Evolutionary conservation across 2,329 filamentous ascomycete genomes (phyloP), one percentile per base, ranked within the genome.

Genomic region (Lithohypha guttulata): DNA sequence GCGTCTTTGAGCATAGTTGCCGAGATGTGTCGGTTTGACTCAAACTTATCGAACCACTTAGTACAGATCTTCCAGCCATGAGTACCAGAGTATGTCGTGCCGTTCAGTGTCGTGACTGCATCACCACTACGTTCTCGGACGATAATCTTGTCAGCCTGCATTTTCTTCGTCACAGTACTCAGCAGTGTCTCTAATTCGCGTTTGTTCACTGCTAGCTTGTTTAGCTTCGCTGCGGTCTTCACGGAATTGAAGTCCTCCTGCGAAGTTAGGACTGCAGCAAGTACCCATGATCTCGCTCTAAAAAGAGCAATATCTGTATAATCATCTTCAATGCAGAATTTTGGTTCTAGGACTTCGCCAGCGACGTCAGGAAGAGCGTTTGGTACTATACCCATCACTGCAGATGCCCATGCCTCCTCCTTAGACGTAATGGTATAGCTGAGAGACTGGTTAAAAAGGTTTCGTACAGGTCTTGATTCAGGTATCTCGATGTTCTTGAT

Each of bases 271-370:
- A 67, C 51, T 27, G 67, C 68, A 14, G 67, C 63, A 9, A 66
- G 61, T 31, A 68, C 58, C 63, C 63, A 70, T n/a, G 59, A 59
- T 51, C 65, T 67, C 25, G 60, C 63, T 6, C 58, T 39, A 25
- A 39, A 42, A 10, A 43, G 29, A 15, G 25, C 31, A 25, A 27
- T 13, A 27, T 43, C 41, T 21, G 51, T 51, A 4, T 40, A 22
- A 13, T 15, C 29, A 4, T 40, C 14, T 43, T 42, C 31, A 30
- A 31, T 19, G 11, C 47, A 6, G 25, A 26, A 17, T 8, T 18
- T 17, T 6, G 30, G 30, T 9, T 3, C 13, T 19, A 34, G 7
- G 13, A 15, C 19, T 9, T 25, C 27, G 5, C 9, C 19, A 14
- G 28, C 28, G 14, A 25, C 14, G 32, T 26, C 20, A 9, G 26